Conservation (phyloP, 495 filamentous ascomycete species). For the Amphirosellinia nigrospora region DNA sequence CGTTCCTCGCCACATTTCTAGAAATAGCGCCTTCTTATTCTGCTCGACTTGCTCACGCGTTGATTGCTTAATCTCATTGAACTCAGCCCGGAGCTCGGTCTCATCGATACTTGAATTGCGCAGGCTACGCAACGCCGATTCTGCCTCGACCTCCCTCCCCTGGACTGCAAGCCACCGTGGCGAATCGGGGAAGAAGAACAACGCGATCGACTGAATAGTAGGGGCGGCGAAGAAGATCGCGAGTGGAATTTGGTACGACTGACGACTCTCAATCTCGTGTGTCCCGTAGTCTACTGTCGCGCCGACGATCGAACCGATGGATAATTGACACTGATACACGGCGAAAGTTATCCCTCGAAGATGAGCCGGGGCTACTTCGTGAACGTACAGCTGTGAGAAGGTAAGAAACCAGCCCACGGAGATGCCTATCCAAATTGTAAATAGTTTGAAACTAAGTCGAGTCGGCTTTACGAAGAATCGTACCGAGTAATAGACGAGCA, state of each 20-base stretch:
- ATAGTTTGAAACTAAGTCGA: neutral
- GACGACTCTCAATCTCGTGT: slow-evolving; percentile 43
- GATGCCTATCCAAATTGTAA: slow-evolving; percentile 39
- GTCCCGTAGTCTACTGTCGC: slow-evolving; percentile 62
- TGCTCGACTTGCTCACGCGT: slow-evolving; percentile 50
- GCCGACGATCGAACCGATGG: slow-evolving; percentile 56
- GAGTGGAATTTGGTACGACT: slow-evolving; percentile 58
- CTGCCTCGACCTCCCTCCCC: slow-evolving; percentile 50
- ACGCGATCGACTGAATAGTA: slow-evolving; percentile 49
- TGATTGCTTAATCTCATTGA: slow-evolving; percentile 52
- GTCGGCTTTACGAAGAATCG: neutral
- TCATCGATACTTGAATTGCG: slow-evolving; percentile 43
- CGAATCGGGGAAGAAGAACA: slow-evolving; percentile 62
- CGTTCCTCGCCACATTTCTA: slow-evolving; percentile 53
- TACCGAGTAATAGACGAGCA: slow-evolving; percentile 54
- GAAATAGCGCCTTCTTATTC: slow-evolving; percentile 43
- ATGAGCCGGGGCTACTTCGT: slow-evolving; percentile 48
- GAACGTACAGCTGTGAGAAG: slow-evolving; percentile 60
- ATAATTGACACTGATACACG: slow-evolving; percentile 44
- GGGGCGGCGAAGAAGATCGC: slow-evolving; percentile 59
- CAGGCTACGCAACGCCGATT: slow-evolving; percentile 49
- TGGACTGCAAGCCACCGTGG: slow-evolving; percentile 63
- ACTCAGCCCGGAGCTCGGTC: slow-evolving; percentile 51
- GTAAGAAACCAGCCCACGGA: slow-evolving; percentile 59
- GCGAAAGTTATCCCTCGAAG: slow-evolving; percentile 54